phyloP scores from a whole-genome alignment of 768 basidiomycete species.

The Infundibulicybe gibba region DNA sequence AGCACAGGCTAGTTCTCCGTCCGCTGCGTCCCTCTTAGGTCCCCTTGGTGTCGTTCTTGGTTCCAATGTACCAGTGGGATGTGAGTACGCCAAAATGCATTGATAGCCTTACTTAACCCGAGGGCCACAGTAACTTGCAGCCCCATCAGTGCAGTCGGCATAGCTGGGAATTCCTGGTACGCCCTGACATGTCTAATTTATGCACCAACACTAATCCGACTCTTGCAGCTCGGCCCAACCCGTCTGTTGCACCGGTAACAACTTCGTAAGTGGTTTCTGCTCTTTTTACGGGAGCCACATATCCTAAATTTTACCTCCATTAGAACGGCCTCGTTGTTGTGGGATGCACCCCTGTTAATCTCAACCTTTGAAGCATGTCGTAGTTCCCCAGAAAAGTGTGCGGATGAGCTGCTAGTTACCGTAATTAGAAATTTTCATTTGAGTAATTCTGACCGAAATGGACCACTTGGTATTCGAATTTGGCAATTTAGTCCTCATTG shows the following conservation, averaged over 20 bases:
- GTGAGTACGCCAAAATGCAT: constrained; percentile 1
- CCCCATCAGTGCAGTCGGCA: no score
- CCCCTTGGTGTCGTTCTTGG: constrained; percentile 5
- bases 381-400: no score
- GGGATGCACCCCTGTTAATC: constrained; percentile 6
- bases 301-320: not conserved
- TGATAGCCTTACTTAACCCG: not conserved
- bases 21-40: constrained; percentile 2
- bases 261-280: not conserved
- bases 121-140: not conserved
- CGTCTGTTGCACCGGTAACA: constrained; percentile 5
- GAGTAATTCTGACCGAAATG: no score
- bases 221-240: not conserved
- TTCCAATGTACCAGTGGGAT: constrained; percentile 7
- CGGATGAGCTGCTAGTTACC: no score
- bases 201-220: not conserved
- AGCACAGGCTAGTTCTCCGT: no score
- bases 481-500: no score
- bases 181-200: not conserved
- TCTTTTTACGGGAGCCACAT: not conserved
- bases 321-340: constrained; percentile 6
- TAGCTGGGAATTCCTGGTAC: not conserved
- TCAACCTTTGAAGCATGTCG: not conserved
- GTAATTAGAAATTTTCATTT: no score
- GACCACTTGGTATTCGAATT: no score